Conservation (phyloP, 768 basidiomycete species). For the Russula earlei region DNA sequence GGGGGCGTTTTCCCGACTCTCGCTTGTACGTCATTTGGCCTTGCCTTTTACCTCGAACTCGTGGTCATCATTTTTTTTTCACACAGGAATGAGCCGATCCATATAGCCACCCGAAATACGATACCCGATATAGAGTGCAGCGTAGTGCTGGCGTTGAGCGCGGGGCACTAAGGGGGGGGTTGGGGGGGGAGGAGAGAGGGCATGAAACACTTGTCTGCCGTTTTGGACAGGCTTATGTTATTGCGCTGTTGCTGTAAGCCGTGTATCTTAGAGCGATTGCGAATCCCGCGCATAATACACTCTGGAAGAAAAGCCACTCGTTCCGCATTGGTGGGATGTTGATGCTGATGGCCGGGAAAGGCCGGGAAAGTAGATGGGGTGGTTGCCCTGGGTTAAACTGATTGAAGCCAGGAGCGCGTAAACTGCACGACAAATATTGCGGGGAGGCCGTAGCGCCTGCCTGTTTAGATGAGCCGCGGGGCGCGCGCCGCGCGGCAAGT, state of each 20-base stretch:
- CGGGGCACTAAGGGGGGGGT: too few relatives aligned
- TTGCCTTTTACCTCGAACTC: background rate
- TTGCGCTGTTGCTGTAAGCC: slow-evolving; percentile 11
- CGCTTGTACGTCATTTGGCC: background rate
- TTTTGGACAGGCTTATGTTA: slow-evolving; percentile 10
- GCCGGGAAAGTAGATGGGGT: background rate
- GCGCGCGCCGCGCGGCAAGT: background rate
- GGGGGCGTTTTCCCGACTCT: background rate
- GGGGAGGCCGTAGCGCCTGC: slow-evolving; percentile 11
- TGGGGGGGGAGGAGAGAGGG: background rate
- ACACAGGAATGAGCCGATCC: background rate
- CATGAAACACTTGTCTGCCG: slow-evolving; percentile 1
- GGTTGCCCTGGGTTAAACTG: slow-evolving; percentile 1
- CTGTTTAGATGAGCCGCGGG: slow-evolving; percentile 5
- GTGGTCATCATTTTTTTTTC: background rate
- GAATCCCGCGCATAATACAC: slow-evolving; percentile 12
- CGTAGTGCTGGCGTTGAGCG: slow-evolving; percentile 9
- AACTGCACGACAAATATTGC: slow-evolving; percentile 4
- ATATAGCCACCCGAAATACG: slow-evolving; percentile 6
- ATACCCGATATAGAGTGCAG: slow-evolving; percentile 13
- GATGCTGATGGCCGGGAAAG: too few relatives aligned
- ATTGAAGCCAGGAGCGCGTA: too few relatives aligned
- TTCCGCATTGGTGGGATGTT: too few relatives aligned
- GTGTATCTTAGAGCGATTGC: slow-evolving; percentile 12
- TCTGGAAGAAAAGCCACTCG: background rate